Base-by-base conservation (phyloP, 2,329 filamentous ascomycete genomes). In the Passalora sequoiae region DNA sequence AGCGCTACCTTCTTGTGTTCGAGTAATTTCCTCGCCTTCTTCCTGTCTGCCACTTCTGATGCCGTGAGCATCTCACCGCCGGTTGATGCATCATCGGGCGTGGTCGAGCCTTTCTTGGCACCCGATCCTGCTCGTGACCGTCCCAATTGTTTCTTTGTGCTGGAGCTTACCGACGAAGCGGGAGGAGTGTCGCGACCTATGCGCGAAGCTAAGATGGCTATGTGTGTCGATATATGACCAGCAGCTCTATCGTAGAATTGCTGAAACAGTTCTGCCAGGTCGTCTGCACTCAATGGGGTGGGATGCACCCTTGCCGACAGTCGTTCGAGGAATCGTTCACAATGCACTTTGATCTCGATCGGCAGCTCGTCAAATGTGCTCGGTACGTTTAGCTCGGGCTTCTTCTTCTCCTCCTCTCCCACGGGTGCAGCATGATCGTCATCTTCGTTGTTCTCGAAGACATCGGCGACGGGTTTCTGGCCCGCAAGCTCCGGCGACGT, bases 311-410 rank as follows among this genome's bases (percentile, higher is more conserved):
- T 95, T 56, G 87, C 87, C 36, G 81, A 85, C 19, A 98, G 71
- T 5, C 88, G 91, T 49, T 95, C 88, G 59, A 97, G 83, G 62
- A 98, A 98, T 61, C 86, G 86, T 66, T 97, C 91, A 15, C 85
- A 88, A 61, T 96, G 70, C 65, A 87, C 92, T 46, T 92, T 77
- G 46, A 98, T 78, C 74, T 98, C 92, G 59, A 96, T 92, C 10
- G 92, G 92, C 30, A 98, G 79, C 60, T 95, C 86, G 57, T 94
- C 87, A 51, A 92, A 83, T 44, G 86, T 83, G 50, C 86, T 77
- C 3, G 84, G 71, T 9, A 72, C 55, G 31, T 63, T 56, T 40
- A 65, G 43, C 37, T 62, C 63, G 2, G 59, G 56, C 13, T 47
- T 56, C n/a, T 47, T 49, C 8, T 46, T 44, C 16, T 59, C 53